Evolutionary conservation across 208 protist genomes (phyloP).

Genomic region (Wallacemonas sp.): DNA sequence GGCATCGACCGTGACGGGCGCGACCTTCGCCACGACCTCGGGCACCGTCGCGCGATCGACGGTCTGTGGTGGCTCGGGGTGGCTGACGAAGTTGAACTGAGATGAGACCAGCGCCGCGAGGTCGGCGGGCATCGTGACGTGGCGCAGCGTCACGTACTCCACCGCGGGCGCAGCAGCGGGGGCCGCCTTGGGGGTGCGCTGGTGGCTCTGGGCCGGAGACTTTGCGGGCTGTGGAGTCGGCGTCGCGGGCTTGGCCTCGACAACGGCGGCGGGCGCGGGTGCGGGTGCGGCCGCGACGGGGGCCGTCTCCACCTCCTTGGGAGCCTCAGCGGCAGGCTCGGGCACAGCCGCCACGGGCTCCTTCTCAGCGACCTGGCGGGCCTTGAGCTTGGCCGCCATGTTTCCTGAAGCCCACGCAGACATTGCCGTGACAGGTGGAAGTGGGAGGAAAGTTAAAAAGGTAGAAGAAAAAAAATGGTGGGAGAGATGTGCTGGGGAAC

Average conservation of each 20-base stretch:
- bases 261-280: neutral
- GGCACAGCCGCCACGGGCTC: neutral
- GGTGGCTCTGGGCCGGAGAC: neutral
- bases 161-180: constrained; percentile 15
- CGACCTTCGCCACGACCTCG: neutral
- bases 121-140: constrained; percentile 48
- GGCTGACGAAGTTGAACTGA: constrained; percentile 30
- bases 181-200: constrained; percentile 5
- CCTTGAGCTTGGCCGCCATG: constrained; percentile 62
- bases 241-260: neutral
- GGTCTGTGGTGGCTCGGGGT: constrained; percentile 14
- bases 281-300: neutral
- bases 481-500: neutral
- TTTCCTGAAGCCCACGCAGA: constrained; percentile 65
- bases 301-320: neutral
- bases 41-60: constrained; percentile 19
- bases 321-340: constrained; percentile 4
- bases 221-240: constrained; percentile 6
- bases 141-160: constrained; percentile 25
- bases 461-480: constrained; percentile 10
- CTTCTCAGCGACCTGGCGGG: constrained; percentile 34
- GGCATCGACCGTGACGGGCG: neutral
- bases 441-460: neutral
- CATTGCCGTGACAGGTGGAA: constrained; percentile 26
- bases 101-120: constrained; percentile 21